Conservation (phyloP, 345 rosid genomes). For the Melastoma malabathricum region DNA sequence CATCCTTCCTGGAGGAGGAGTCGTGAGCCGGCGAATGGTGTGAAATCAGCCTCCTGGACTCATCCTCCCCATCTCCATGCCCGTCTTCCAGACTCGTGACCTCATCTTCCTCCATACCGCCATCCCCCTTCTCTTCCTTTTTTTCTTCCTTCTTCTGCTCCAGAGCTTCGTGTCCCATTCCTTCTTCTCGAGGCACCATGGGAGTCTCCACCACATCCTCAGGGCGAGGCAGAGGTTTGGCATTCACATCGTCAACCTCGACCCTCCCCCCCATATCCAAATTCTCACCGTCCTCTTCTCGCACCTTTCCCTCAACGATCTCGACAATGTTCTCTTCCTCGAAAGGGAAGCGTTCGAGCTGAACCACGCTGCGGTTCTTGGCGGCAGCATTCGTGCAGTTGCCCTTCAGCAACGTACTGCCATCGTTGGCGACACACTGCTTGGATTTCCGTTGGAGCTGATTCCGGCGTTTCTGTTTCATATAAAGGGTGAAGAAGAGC, state of each 20-base stretch:
- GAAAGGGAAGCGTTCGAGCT: too few species aligned
- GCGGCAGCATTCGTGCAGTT: not conserved
- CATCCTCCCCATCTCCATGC: not conserved
- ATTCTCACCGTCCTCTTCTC: not conserved
- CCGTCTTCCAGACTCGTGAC: not conserved
- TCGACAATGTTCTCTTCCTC: not conserved
- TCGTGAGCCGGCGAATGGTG: constrained; percentile 11
- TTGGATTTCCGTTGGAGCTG: constrained; percentile 24
- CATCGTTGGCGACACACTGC: constrained; percentile 40
- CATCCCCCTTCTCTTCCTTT: not conserved
- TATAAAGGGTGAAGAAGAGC: too few species aligned
- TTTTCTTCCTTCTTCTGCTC: not conserved
- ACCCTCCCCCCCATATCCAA: too few species aligned
- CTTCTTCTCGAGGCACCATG: not conserved
- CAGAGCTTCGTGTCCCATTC: too few species aligned
- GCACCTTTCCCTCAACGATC: not conserved
- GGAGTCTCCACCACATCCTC: constrained; percentile 11
- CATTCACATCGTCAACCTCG: not conserved
- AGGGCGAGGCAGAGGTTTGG: not conserved
- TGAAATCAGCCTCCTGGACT: constrained; percentile 8
- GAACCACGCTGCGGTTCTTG: not conserved
- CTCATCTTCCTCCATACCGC: not conserved
- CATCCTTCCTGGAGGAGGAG: constrained; percentile 25
- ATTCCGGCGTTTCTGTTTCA: too few species aligned
- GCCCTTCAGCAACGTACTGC: constrained; percentile 18